A percentile compares a stretch with the other conserved stretches of the same genome.
Conservation (phyloP, 768 basidiomycete species). For the Podaxis sp. region DNA sequence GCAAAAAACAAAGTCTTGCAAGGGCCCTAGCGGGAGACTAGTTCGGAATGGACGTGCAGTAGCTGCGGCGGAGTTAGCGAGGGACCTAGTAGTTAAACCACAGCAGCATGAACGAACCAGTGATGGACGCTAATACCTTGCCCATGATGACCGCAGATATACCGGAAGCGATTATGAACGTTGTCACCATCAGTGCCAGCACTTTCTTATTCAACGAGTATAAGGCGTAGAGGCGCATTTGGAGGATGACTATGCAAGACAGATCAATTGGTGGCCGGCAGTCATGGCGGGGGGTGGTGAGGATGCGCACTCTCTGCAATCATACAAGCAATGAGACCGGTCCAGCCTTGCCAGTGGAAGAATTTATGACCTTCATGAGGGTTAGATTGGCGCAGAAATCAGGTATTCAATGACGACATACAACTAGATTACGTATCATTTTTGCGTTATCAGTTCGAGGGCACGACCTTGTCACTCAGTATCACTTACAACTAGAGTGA, state of each 20-base stretch:
- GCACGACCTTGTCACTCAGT: constrained; percentile 20
- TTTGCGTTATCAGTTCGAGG: background rate
- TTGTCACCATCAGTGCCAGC: constrained; percentile 42
- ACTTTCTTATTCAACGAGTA: constrained; percentile 54
- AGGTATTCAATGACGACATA: background rate
- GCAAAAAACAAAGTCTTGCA: constrained; percentile 39
- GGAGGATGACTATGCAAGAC: constrained; percentile 46
- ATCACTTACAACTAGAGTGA: constrained; percentile 31
- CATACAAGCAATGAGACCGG: constrained; percentile 52
- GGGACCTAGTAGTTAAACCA: background rate
- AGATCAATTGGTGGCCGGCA: background rate
- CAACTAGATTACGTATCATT: background rate
- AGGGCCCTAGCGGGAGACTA: constrained; percentile 13
- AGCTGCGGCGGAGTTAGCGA: constrained; percentile 15
- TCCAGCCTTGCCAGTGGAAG: constrained; percentile 64
- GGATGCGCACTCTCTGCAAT: constrained; percentile 49
- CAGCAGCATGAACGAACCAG: constrained; percentile 28
- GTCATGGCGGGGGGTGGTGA: background rate
- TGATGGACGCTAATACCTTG: constrained; percentile 36
- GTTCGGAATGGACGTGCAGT: constrained; percentile 18
- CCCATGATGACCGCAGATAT: constrained; percentile 51
- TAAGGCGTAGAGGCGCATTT: constrained; percentile 63
- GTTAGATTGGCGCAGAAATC: background rate
- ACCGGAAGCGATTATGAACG: constrained; percentile 39
- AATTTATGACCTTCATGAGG: constrained; percentile 36